Evolutionary conservation across 83 land plant genomes (phyloP).

Genomic region (Picea engelmannii): DNA sequence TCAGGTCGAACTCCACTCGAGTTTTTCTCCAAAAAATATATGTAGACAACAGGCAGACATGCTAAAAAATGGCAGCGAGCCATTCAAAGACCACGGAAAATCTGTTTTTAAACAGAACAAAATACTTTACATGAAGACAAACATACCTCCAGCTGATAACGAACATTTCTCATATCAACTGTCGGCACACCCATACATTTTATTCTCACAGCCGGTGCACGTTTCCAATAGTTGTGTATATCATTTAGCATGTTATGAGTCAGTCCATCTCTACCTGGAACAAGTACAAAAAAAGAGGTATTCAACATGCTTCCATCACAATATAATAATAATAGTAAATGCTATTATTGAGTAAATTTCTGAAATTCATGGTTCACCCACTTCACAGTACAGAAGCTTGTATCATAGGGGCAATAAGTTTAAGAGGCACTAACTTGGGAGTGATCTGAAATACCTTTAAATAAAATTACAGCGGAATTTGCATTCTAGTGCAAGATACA

Average conservation of each 20-base stretch:
- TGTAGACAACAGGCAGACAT: background rate
- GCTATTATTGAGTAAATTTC: no score
- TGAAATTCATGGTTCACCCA: no score
- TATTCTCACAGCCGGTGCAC: conserved; percentile 72
- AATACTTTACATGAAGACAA: conserved; percentile 4
- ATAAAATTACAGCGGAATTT: no score
- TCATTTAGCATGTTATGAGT: conserved; percentile 90
- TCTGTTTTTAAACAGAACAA: background rate
- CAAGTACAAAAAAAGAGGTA: background rate
- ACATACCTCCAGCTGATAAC: conserved; percentile 81
- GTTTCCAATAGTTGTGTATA: conserved; percentile 80
- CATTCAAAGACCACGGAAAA: background rate
- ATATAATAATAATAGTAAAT: no score
- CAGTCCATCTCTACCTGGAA: conserved; percentile 85
- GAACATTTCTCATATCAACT: conserved; percentile 88
- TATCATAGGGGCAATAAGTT: no score
- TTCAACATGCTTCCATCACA: no score
- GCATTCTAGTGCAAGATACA: no score
- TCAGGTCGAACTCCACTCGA: background rate
- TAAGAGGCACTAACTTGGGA: no score
- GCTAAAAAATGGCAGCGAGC: background rate
- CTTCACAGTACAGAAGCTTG: no score
- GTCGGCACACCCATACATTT: conserved; percentile 92
- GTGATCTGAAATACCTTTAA: no score
- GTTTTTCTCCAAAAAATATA: background rate